phyloP scores from a whole-genome alignment of 2,329 filamentous ascomycete species.

The Mycosphaerella sp. region DNA sequence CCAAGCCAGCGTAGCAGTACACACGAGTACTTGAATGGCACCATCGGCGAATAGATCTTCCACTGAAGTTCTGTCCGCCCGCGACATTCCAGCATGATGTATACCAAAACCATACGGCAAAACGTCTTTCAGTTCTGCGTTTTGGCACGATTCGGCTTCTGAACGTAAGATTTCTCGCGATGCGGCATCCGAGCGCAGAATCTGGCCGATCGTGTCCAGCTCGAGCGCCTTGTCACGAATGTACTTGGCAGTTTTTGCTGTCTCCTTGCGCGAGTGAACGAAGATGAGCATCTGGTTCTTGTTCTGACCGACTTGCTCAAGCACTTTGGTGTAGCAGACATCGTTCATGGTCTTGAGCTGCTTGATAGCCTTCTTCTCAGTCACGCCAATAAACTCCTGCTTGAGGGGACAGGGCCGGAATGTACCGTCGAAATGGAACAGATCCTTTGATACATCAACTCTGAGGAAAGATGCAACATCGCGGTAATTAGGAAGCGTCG shows the following conservation, averaged over 20 bases:
- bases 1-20: conserved; percentile 97
- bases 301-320: conserved; percentile 89
- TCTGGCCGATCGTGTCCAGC: conserved; percentile 92
- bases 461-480: conserved; percentile 95
- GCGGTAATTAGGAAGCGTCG: conserved; percentile 90
- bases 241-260: conserved; percentile 92
- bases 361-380: conserved; percentile 97
- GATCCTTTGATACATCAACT: conserved; percentile 73
- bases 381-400: conserved; percentile 96
- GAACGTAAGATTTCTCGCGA: conserved; percentile 82
- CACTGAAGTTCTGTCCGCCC: conserved; percentile 89
- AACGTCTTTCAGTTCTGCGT: conserved; percentile 85
- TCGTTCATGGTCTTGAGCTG: conserved; percentile 99
- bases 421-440: conserved; percentile 95
- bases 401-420: conserved; percentile 89
- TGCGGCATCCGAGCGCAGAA: conserved; percentile 85
- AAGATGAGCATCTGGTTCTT: conserved; percentile 99
- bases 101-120: conserved; percentile 97
- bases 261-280: conserved; percentile 96
- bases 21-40: conserved; percentile 89
- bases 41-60: conserved; percentile 91
- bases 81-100: conserved; percentile 94
- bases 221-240: conserved; percentile 97
- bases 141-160: conserved; percentile 73
- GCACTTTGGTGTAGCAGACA: conserved; percentile 93